phyloP scores from a whole-genome alignment of 345 rosid genomes.

The Lepidium didymum region DNA sequence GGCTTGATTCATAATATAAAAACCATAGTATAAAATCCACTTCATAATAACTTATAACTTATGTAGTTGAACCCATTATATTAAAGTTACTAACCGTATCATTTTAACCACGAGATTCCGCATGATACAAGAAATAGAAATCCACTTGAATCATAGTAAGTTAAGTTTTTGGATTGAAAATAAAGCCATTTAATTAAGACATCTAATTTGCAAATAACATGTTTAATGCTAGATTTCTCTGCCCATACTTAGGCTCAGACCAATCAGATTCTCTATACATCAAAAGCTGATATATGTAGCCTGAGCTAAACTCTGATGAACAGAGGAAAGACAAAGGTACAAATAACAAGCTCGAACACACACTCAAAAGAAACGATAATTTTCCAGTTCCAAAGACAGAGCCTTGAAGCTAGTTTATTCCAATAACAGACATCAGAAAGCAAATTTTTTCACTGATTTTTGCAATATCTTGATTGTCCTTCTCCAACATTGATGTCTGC shows the following conservation, averaged over 20 bases:
- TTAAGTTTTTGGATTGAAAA: no score
- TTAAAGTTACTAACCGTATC: no score
- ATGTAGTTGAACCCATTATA: no score
- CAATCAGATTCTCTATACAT: neutral
- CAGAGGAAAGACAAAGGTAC: neutral
- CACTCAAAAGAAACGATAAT: neutral
- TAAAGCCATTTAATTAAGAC: no score
- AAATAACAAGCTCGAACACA: neutral
- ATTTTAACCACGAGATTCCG: no score
- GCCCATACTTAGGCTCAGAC: neutral
- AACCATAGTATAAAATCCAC: no score
- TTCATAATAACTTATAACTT: no score
- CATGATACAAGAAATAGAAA: no score
- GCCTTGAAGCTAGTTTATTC: slow-evolving; percentile 31
- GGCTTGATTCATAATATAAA: no score
- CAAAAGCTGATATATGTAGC: neutral
- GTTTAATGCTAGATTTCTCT: neutral
- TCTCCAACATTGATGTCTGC: slow-evolving; percentile 43
- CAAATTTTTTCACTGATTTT: slow-evolving; percentile 44
- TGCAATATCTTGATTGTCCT: slow-evolving; percentile 37
- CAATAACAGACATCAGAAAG: slow-evolving; percentile 66
- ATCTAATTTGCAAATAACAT: no score
- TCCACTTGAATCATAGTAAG: no score
- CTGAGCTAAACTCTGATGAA: neutral
- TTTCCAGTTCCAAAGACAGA: neutral